A percentile compares a stretch with the other conserved stretches of the same genome.
Conservation (phyloP, 345 rosid genomes). For the Luvunga scandens region DNA sequence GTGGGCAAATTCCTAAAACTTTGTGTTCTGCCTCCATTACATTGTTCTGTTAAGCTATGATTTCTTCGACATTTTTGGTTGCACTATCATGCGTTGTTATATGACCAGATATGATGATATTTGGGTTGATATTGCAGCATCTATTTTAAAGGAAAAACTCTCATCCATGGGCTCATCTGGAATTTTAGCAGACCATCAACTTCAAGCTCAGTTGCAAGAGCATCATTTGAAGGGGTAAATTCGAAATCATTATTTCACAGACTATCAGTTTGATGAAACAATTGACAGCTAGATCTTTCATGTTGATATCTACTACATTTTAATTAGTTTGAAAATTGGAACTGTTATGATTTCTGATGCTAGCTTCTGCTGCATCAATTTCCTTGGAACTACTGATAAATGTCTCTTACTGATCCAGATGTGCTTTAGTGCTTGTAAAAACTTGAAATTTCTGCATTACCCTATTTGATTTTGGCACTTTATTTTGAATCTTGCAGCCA, state of each 20-base stretch:
- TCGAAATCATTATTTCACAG: neutral
- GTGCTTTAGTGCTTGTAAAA: neutral
- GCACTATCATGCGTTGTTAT: constrained; percentile 4
- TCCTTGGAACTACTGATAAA: neutral
- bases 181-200: constrained; percentile 97
- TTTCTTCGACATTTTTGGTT: neutral
- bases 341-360: neutral
- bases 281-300: neutral
- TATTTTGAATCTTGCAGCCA: constrained; percentile 54
- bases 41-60: neutral
- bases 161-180: constrained; percentile 92
- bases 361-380: no score
- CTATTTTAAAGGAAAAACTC: constrained; percentile 91
- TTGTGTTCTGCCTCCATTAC: neutral
- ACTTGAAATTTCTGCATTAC: neutral
- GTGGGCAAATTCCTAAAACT: constrained; percentile 6
- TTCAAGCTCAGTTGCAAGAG: constrained; percentile 92
- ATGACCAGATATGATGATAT: constrained; percentile 29
- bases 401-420: neutral
- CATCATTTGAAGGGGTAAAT: constrained; percentile 85
- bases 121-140: constrained; percentile 58
- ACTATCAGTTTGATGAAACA: neutral
- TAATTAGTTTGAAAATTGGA: neutral
- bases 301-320: neutral
- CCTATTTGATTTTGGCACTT: constrained; percentile 2